Evolutionary conservation across 2,329 filamentous ascomycete genomes (phyloP), one percentile per base, ranked within the genome.

Genomic region (Colletotrichum sp.): DNA sequence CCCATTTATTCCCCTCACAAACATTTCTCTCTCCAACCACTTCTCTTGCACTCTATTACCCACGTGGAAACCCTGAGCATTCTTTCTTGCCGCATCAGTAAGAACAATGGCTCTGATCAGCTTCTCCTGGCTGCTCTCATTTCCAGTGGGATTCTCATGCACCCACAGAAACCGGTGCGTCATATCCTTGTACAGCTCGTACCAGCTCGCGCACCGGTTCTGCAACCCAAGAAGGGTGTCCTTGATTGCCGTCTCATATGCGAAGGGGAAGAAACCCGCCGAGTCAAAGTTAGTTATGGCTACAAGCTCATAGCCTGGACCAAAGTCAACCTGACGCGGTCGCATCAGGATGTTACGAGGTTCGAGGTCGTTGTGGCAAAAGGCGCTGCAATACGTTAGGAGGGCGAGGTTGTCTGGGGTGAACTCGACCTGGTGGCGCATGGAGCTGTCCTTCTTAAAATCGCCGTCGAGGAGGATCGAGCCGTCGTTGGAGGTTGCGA

Each of bases 281-380:
- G 10, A n/a, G 2, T 68, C 59, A 44, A 66, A 76, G 34, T 59
- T 64, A 16, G 67, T 73, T 5, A 76, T 68, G 3, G 70, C 65
- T 7, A 65, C 44, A 9, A 74, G 34, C 26, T 66, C 12, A 24
- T 30, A 75, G 0, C 32, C 28, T 10, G 18, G 18, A 5, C n/a
- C 18, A 22, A 57, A 36, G 4, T 34, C 39, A 48, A 48, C 39
- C 1, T 48, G 39, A 18, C 39, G 39, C 6, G 39, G 39, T 48
- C 18, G 39, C 39, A 48, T 36, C 2, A 69, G 57, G 9, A 76
- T 59, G 8, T 76, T 73, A 8, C 26, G 44, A 24, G 74, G 70
- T 7, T 76, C 70, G 15, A 76, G n/a, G 32, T 74, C 36, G 44
- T 76, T 73, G 36, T 76, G 74, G 7, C 74, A 74, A 13, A 76